These are phyloP conservation scores for Alliaria petiolata DNA, from an alignment of 345 rosid species.

Conservation along the genomic window DNA sequence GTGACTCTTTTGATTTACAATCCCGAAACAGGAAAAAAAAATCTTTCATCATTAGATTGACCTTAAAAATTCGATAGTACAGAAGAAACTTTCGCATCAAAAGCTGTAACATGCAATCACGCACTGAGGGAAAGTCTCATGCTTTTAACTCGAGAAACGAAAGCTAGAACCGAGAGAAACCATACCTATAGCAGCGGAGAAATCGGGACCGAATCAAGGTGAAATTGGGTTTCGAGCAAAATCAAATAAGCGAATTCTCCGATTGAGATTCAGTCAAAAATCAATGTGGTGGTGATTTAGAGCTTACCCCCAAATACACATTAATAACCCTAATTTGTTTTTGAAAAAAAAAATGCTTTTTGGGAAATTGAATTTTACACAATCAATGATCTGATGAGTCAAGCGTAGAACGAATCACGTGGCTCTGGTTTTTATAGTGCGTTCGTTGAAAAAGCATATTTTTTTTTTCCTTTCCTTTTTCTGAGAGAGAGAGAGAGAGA, in stretches of 20 bases:
- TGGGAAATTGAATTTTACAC: background rate
- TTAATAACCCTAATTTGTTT: conserved; percentile 20
- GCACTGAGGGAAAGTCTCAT: background rate
- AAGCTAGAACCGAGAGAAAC: background rate
- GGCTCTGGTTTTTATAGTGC: conserved; percentile 16
- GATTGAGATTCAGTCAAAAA: conserved; percentile 9
- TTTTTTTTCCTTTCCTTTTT: background rate
- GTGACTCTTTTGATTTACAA: no score
- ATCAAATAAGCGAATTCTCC: background rate
- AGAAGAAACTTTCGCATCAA: background rate
- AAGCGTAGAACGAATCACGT: conserved; percentile 27
- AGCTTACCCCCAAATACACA: conserved; percentile 1
- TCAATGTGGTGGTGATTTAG: conserved; percentile 14
- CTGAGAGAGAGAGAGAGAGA: background rate
- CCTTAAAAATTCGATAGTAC: no score
- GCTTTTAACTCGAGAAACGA: background rate
- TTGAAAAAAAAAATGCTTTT: background rate
- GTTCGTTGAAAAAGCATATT: background rate
- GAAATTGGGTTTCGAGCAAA: background rate
- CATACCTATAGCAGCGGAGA: conserved; percentile 4
- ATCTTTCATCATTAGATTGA: no score
- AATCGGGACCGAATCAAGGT: background rate
- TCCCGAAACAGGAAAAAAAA: no score
- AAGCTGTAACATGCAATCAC: no score
- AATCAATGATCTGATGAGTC: conserved; percentile 22